Evolutionary conservation across 805 yeast genomes (phyloP).

Genomic region (Starmera pachycereana): DNA sequence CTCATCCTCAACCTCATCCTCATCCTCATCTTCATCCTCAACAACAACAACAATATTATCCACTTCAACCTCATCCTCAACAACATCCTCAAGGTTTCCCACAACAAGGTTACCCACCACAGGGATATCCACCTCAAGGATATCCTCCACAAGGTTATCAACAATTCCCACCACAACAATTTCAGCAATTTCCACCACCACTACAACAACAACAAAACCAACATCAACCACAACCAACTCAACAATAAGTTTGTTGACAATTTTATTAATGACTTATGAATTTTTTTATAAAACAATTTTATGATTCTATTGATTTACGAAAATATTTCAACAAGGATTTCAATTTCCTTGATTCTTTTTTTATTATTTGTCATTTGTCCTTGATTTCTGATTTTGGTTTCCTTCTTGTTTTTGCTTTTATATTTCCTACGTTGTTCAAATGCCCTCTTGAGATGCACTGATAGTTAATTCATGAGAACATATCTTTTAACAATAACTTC

Average conservation of each 20-base stretch:
- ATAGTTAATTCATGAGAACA: too few relatives aligned
- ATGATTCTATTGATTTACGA: too few relatives aligned
- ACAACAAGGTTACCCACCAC: slow-evolving; percentile 9
- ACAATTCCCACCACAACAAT: slow-evolving; percentile 6
- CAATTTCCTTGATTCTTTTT: too few relatives aligned
- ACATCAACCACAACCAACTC: slow-evolving; percentile 1
- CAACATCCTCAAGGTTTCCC: slow-evolving; percentile 11
- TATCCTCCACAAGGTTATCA: slow-evolving; percentile 9
- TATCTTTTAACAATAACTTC: too few relatives aligned
- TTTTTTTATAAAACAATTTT: background rate
- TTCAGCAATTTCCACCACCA: slow-evolving; percentile 6
- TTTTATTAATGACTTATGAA: background rate
- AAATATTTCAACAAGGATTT: too few relatives aligned
- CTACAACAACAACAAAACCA: slow-evolving; percentile 1
- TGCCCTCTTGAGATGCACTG: too few relatives aligned
- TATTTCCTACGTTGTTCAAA: too few relatives aligned
- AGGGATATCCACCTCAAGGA: slow-evolving; percentile 12
- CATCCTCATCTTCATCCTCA: too few relatives aligned
- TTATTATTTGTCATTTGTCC: too few relatives aligned
- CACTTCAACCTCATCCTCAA: slow-evolving; percentile 13
- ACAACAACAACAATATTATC: slow-evolving; percentile 15
- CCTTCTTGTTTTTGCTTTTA: too few relatives aligned
- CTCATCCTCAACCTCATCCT: too few relatives aligned
- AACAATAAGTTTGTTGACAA: background rate
- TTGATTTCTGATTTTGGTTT: too few relatives aligned